Evolutionary conservation across 805 yeast species (phyloP).

Genomic region (Lipomyces chichibuensis): DNA sequence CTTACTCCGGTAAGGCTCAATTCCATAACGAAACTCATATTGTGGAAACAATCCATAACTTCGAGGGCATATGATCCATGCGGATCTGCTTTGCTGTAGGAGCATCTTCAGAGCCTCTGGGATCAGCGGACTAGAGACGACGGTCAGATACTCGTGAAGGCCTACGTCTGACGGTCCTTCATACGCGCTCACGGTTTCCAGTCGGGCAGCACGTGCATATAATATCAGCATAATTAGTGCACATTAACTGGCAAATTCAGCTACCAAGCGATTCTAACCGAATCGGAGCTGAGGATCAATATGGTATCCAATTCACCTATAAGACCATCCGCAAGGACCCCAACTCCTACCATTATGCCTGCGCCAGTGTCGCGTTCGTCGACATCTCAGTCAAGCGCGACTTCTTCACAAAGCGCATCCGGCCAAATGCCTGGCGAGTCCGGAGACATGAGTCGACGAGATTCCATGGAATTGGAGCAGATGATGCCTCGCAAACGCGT

Average conservation of each 20-base stretch:
- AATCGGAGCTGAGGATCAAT: background rate
- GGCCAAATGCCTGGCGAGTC: background rate
- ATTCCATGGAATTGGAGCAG: constrained; percentile 30
- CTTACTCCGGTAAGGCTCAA: background rate
- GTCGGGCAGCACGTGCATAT: no score
- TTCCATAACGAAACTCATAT: background rate
- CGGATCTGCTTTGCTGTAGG: background rate
- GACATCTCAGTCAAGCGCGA: background rate
- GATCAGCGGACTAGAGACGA: background rate
- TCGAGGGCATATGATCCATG: background rate
- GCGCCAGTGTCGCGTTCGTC: background rate
- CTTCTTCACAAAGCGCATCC: background rate
- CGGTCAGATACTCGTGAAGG: background rate
- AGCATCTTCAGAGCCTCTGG: background rate
- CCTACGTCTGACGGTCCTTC: background rate
- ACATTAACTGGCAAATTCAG: background rate
- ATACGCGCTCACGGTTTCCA: no score
- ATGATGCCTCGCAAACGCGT: constrained; percentile 26
- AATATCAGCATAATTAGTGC: no score
- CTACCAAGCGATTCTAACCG: background rate
- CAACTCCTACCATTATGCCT: background rate
- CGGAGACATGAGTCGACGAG: constrained; percentile 18
- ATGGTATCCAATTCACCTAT: background rate
- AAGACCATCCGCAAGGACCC: background rate
- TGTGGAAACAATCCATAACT: background rate